These are phyloP conservation scores for Plasmodium vinckei DNA, from an alignment of 169 alveolate genomes.

Conservation along the genomic window DNA sequence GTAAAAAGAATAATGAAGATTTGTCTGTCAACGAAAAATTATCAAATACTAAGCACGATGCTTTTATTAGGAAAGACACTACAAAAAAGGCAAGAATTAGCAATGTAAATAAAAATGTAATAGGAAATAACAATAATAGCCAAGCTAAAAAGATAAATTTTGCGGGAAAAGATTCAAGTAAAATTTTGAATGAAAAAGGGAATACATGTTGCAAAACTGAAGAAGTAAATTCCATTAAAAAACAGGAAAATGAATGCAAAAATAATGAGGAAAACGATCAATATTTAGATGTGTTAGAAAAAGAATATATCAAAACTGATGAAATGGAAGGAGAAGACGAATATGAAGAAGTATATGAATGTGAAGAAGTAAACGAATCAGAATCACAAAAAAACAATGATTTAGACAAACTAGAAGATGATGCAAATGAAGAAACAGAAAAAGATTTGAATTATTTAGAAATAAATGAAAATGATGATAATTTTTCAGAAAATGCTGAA, in stretches of 20 bases:
- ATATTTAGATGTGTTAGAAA: not conserved
- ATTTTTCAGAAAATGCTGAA: constrained; percentile 4
- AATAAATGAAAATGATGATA: constrained; percentile 1
- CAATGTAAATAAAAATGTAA: too few species aligned
- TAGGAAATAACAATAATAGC: too few species aligned
- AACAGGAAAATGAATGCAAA: not conserved
- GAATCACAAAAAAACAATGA: not conserved
- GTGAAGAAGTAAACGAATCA: constrained; percentile 1
- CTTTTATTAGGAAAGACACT: too few species aligned
- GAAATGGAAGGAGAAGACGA: not conserved
- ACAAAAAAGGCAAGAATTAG: too few species aligned
- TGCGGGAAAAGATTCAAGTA: too few species aligned
- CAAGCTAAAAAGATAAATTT: too few species aligned
- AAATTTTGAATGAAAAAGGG: too few species aligned
- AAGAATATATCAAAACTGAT: not conserved
- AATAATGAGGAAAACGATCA: too few species aligned
- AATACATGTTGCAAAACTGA: too few species aligned
- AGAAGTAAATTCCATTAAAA: not conserved
- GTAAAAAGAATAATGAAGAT: too few species aligned
- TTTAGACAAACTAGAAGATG: constrained; percentile 2
- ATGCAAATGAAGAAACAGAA: constrained; percentile 2
- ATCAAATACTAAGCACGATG: too few species aligned
- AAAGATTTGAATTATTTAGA: not conserved
- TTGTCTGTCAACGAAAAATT: too few species aligned
- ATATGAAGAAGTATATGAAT: not conserved